A percentile compares a stretch with the other conserved stretches of the same genome.
phyloP scores from a whole-genome alignment of 1,284 basidiomycete species.

The Cutaneotrichosporon spelunceum region DNA sequence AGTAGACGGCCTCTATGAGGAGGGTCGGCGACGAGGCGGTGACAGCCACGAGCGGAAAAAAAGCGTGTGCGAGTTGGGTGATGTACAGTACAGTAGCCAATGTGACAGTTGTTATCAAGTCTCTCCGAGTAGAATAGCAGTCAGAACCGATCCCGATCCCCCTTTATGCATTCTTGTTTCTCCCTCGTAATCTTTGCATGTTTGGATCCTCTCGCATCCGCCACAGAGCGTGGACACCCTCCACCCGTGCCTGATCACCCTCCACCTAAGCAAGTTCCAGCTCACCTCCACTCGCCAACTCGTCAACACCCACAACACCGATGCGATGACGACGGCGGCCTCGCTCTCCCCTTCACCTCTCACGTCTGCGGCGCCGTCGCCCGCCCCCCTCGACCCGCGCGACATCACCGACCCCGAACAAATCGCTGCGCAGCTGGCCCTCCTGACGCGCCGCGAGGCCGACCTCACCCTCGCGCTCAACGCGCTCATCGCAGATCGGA shows the following conservation, averaged over 20 bases:
- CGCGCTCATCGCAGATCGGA: slow-evolving; percentile 64
- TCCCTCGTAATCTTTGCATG: neutral
- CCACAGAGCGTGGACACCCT: neutral
- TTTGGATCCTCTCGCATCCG: neutral
- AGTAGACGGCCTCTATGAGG: neutral
- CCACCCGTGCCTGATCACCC: neutral
- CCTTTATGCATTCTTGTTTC: too few relatives aligned
- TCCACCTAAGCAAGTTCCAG: slow-evolving; percentile 4
- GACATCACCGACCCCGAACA: slow-evolving; percentile 39
- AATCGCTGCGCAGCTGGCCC: slow-evolving; percentile 50
- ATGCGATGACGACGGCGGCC: slow-evolving; percentile 7
- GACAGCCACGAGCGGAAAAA: too few relatives aligned
- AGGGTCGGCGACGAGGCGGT: too few relatives aligned
- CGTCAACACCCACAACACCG: neutral
- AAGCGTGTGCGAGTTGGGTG: too few relatives aligned
- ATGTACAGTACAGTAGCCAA: too few relatives aligned
- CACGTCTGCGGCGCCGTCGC: slow-evolving; percentile 19
- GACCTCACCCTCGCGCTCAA: slow-evolving; percentile 73
- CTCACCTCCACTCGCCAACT: slow-evolving; percentile 1
- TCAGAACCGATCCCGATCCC: too few relatives aligned
- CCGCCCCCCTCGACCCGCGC: slow-evolving; percentile 34
- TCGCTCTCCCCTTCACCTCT: slow-evolving; percentile 15
- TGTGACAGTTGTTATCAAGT: too few relatives aligned
- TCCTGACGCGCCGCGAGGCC: slow-evolving; percentile 72
- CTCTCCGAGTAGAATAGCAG: too few relatives aligned